Evolutionary conservation across 805 yeast genomes (phyloP), one percentile per base, ranked within the genome.

Genomic region (Candida xiaguanensis): DNA sequence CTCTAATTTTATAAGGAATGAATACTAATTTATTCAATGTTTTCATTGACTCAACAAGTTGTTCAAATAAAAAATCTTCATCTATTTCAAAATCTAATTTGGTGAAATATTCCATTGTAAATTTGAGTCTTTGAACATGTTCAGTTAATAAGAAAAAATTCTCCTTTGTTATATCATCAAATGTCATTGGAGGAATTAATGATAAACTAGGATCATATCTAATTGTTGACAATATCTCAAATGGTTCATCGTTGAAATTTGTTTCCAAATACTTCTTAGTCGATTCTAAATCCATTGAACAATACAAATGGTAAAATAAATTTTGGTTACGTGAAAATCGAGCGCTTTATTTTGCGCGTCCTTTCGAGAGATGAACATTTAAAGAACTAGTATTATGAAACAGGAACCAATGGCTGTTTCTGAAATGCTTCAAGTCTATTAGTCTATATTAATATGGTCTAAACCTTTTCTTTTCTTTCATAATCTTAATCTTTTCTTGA

Each of bases 391-490:
- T n/a, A n/a, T n/a, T n/a, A n/a, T n/a, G n/a, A n/a, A n/a, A n/a
- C n/a, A n/a, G n/a, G n/a, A n/a, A n/a, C n/a, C n/a, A n/a, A n/a
- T n/a, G n/a, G n/a, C n/a, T n/a, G n/a, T n/a, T n/a, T n/a, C n/a
- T n/a, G n/a, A n/a, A n/a, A n/a, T n/a, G n/a, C n/a, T n/a, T n/a
- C n/a, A n/a, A n/a, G n/a, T n/a, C n/a, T 14, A n/a, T 28, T 13
- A 12, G 5, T 15, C 5, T 29, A 29, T 15, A 8, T 38, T 65
- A 84, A 58, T 87, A 91, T 0, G 98, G 99, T 54, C 80, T 82
- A 64, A 91, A 90, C 55, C 81, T 78, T 58, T 82, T 82, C 70
- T 78, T 83, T 48, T 85, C 89, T 58, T 76, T 86, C 82, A 93
- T 80, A 44, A 74, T 63, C 49, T 75, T 77, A 38, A 93, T 85